Evolutionary conservation across 495 filamentous ascomycete genomes (phyloP).

Genomic region (Penicillium samsonianum): DNA sequence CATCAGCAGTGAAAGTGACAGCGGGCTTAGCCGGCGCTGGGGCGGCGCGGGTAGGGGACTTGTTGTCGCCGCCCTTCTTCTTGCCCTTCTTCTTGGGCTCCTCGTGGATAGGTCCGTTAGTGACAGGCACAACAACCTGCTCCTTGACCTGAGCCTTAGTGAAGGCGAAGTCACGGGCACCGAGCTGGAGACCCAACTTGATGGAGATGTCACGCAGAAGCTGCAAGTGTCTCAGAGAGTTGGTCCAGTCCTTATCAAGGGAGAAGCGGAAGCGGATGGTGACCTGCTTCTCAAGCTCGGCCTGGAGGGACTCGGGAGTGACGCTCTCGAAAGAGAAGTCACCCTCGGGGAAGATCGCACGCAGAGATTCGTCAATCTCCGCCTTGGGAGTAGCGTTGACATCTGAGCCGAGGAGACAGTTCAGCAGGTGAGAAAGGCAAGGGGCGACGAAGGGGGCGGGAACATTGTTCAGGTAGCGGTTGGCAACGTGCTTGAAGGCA

Average conservation of each 20-base stretch:
- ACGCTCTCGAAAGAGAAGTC: conserved; percentile 79
- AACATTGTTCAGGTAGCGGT: conserved; percentile 76
- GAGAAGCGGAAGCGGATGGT: conserved; percentile 71
- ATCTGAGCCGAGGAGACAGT: conserved; percentile 82
- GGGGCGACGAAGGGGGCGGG: conserved; percentile 73
- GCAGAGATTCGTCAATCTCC: conserved; percentile 73
- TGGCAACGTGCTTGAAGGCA: conserved; percentile 89
- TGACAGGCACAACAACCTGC: conserved; percentile 41
- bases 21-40: conserved; percentile 40
- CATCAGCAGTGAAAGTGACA: conserved; percentile 71
- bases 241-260: conserved; percentile 67
- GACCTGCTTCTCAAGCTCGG: conserved; percentile 72
- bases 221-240: conserved; percentile 70
- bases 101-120: conserved; percentile 39
- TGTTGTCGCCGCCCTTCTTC: conserved; percentile 55
- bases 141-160: conserved; percentile 45
- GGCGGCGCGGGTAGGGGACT: conserved; percentile 52
- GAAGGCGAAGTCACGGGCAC: conserved; percentile 80
- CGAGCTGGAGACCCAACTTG: conserved; percentile 89
- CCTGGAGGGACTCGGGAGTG: conserved; percentile 67
- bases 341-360: conserved; percentile 74
- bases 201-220: conserved; percentile 85
- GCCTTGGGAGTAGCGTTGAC: conserved; percentile 75
- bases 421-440: conserved; percentile 85
- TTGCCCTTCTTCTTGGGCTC: conserved; percentile 77